phyloP scores from a whole-genome alignment of 2,329 filamentous ascomycete genomes.

The Pseudocercospora cruenta region DNA sequence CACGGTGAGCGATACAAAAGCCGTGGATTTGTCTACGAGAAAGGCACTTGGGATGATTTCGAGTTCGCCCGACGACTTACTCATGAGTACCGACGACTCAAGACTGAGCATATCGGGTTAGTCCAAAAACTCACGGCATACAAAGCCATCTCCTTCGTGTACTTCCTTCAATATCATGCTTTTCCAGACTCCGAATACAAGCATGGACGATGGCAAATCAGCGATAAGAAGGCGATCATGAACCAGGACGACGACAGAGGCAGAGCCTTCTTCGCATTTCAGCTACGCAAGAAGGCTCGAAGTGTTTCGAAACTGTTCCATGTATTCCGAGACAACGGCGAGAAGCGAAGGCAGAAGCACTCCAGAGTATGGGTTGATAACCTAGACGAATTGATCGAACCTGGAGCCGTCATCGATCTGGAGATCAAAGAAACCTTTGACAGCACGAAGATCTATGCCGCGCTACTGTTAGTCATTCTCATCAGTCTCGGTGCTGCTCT shows the following conservation, averaged over 20 bases:
- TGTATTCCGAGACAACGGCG: not conserved
- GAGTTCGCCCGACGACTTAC: conserved; percentile 17
- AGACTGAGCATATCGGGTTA: conserved; percentile 23
- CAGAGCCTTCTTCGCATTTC: conserved; percentile 23
- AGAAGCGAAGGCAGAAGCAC: not conserved
- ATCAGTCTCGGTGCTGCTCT: conserved; percentile 22
- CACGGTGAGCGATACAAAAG: conserved; percentile 24
- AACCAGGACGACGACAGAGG: conserved; percentile 16
- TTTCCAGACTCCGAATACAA: conserved; percentile 7
- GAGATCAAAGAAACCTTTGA: conserved; percentile 28
- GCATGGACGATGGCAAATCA: conserved; percentile 16
- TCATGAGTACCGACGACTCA: conserved; percentile 20
- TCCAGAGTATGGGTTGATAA: conserved; percentile 15
- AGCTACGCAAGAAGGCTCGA: conserved; percentile 14
- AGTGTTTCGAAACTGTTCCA: conserved; percentile 15
- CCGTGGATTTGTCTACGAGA: conserved; percentile 13
- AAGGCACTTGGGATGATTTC: conserved; percentile 22
- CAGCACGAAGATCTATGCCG: conserved; percentile 24
- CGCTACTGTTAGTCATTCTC: conserved; percentile 21
- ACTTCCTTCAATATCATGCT: conserved; percentile 26
- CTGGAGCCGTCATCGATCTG: conserved; percentile 25
- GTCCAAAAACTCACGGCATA: conserved; percentile 26
- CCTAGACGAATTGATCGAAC: conserved; percentile 20
- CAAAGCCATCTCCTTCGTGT: conserved; percentile 25
- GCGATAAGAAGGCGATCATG: conserved; percentile 15